Conservation (phyloP, 805 yeast species). For the Wickerhamiella sorbophila region DNA sequence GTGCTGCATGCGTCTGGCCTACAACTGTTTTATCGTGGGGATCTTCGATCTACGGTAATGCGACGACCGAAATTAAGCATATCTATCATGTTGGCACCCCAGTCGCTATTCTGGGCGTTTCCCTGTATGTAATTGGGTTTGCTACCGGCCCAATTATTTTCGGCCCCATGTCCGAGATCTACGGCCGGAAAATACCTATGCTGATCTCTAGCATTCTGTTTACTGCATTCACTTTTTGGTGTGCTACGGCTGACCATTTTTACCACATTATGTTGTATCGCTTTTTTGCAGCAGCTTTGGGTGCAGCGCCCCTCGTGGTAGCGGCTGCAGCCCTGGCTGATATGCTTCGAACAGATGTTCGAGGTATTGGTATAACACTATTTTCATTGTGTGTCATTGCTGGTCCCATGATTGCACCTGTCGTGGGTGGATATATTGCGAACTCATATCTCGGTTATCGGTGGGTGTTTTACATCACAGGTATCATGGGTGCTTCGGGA, state of each 20-base stretch:
- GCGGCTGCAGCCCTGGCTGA: slow-evolving; percentile 83
- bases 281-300: slow-evolving; percentile 67
- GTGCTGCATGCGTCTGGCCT: slow-evolving; percentile 33
- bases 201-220: slow-evolving; percentile 43
- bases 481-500: slow-evolving; percentile 40
- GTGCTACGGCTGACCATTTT: slow-evolving; percentile 62
- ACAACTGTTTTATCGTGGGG: slow-evolving; percentile 54
- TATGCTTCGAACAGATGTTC: slow-evolving; percentile 44
- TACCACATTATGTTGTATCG: slow-evolving; percentile 60
- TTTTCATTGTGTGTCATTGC: slow-evolving; percentile 61
- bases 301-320: slow-evolving; percentile 75
- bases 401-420: slow-evolving; percentile 76
- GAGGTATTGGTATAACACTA: slow-evolving; percentile 65
- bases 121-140: slow-evolving; percentile 81
- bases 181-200: slow-evolving; percentile 53
- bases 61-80: slow-evolving; percentile 33
- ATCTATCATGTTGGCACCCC: slow-evolving; percentile 47
- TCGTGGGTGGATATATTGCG: slow-evolving; percentile 57
- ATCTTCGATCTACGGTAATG: slow-evolving; percentile 68
- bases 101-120: slow-evolving; percentile 61
- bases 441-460: slow-evolving; percentile 60
- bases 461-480: slow-evolving; percentile 64
- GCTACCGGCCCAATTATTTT: slow-evolving; percentile 85
- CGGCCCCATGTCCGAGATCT: slow-evolving; percentile 78
- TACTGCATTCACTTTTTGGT: slow-evolving; percentile 50